Evolutionary conservation across 257 asterid species (phyloP).

Genomic region (Lycium barbarum): DNA sequence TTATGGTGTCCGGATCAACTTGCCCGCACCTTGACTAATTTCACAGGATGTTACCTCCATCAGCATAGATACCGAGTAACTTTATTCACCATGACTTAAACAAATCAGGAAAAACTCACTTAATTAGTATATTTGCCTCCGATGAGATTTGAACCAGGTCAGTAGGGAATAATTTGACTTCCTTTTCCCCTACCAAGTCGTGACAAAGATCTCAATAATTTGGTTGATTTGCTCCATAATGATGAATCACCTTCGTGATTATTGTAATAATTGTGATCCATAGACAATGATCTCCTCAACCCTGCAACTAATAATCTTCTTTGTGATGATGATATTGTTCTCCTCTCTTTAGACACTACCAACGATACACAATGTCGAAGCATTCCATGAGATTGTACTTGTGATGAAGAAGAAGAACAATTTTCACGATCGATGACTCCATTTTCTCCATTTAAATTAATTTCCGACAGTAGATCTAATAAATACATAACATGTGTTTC

Average conservation of each 20-base stretch:
- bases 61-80: not conserved
- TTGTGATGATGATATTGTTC: conserved; percentile 24
- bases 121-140: not conserved
- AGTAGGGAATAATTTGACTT: conserved; percentile 12
- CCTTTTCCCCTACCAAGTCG: not conserved
- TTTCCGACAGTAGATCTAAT: not conserved
- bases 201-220: not conserved
- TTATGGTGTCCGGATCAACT: not conserved
- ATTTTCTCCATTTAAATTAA: not conserved
- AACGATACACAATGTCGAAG: conserved; percentile 47
- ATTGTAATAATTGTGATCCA: conserved; percentile 44
- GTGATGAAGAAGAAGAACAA: conserved; percentile 23
- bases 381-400: conserved; percentile 20
- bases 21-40: not conserved
- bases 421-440: not conserved
- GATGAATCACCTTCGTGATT: not conserved
- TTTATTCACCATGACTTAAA: not conserved
- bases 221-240: not conserved
- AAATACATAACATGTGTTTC: not conserved
- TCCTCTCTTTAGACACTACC: conserved; percentile 39
- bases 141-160: not conserved
- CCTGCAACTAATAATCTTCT: conserved; percentile 23
- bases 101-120: not conserved
- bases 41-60: not conserved
- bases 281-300: conserved; percentile 64